Evolutionary conservation across 2,329 filamentous ascomycete genomes (phyloP), one percentile per base, ranked within the genome.

Genomic region (Colletotrichum cordylinicola): DNA sequence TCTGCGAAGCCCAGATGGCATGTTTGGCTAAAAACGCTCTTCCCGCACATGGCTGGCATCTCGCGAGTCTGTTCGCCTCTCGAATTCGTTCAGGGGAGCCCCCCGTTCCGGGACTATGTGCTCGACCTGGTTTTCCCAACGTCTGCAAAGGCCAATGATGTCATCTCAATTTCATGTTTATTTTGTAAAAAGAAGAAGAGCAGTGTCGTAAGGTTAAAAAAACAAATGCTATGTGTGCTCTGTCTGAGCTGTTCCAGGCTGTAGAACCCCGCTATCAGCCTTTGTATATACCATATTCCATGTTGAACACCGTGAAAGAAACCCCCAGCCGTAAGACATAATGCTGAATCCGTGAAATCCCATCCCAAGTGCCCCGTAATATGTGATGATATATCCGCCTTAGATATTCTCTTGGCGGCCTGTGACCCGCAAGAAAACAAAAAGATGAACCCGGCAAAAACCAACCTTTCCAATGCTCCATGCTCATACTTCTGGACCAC

Each of bases 181-280:
- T 64, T 64, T 64, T 64, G 18, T 62, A 29, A 13, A 12, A 18
- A 13, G 27, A 13, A 55, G 18, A n/a, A 9, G n/a, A 24, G 21
- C 43, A 58, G 55, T 62, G 55, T 67, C 52, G 52, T 67, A 29
- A 65, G 35, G 60, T 35, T 12, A 21, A 68, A 31, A 33, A 16
- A 33, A n/a, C 48, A 37, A n/a, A 39, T 56, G 58, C 67, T 37
- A 27, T 68, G 70, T 33, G 31, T 48, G 39, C 70, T 73, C 73
- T 37, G 64, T 66, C 43, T 64, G 73, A 75, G 70, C 70, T 68
- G 69, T 67, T 39, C 62, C 69, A 52, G 73, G 73, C 73, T 48
- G 64, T 73, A 75, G 73, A 75, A 73, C 73, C 73, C 69, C 64
- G 73, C 73, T 73, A 75, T 67, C 70, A 75, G 70, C 70, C 70